Evolutionary conservation across 805 yeast species (phyloP).

Genomic region (Wickerhamiella nectarea): DNA sequence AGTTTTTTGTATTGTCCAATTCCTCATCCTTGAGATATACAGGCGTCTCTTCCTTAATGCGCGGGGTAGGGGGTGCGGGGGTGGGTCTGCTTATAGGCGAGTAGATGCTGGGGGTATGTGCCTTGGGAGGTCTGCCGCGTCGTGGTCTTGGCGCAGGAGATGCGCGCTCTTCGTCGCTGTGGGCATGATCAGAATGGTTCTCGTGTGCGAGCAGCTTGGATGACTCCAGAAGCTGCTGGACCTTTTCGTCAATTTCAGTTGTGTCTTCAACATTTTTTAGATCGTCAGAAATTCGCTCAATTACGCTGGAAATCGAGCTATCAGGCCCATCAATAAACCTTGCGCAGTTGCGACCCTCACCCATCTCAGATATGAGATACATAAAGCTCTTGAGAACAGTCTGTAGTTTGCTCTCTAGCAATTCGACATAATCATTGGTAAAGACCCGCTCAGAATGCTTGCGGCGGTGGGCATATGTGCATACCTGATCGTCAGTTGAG

Average conservation of each 20-base stretch:
- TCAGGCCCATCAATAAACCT: constrained; percentile 2
- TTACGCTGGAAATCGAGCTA: not conserved
- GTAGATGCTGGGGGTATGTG: not conserved
- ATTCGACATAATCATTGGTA: constrained; percentile 7
- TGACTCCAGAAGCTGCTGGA: constrained; percentile 3
- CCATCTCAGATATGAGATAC: constrained; percentile 5
- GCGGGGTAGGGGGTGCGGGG: not conserved
- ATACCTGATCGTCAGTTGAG: constrained; percentile 7
- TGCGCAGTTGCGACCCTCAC: constrained; percentile 7
- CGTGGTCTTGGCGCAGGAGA: constrained; percentile 1
- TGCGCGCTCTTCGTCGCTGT: not conserved
- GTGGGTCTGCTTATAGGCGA: not conserved
- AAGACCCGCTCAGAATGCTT: constrained; percentile 7
- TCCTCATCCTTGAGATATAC: constrained; percentile 2
- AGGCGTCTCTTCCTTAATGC: not conserved
- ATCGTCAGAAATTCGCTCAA: not conserved
- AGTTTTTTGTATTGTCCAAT: constrained; percentile 7
- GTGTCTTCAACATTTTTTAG: not conserved
- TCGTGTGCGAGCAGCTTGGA: not conserved
- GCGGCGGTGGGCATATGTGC: constrained; percentile 9
- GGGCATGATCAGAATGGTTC: not conserved
- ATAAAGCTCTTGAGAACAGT: constrained; percentile 9
- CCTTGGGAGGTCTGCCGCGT: constrained; percentile 6
- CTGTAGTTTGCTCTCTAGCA: constrained; percentile 7
- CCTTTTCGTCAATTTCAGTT: not conserved